Percentiles rank a stretch among this genome's conserved stretches.
Evolutionary conservation across 2,329 filamentous ascomycete genomes (phyloP).

Genomic region (Ceratocystis colombiana): DNA sequence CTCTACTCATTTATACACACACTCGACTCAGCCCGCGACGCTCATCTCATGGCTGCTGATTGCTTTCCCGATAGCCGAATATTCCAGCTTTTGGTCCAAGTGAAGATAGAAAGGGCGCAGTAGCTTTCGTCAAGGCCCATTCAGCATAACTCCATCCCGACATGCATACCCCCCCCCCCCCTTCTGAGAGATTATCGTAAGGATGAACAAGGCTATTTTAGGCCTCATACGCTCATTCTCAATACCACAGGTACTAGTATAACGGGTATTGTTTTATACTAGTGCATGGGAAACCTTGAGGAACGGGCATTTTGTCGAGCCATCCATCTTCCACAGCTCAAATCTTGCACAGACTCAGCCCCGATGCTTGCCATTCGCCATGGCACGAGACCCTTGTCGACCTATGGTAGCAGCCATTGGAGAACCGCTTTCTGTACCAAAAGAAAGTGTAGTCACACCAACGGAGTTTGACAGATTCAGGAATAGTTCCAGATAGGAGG

Average conservation of each 20-base stretch:
- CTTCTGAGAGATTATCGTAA: neutral
- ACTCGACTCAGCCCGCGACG: neutral
- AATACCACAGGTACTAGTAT: slow-evolving; percentile 1
- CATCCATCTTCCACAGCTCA: slow-evolving; percentile 6
- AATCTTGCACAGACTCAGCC: slow-evolving; percentile 16
- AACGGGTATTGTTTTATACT: neutral
- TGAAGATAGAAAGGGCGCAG: neutral
- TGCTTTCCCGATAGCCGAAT: neutral
- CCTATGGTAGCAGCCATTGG: neutral
- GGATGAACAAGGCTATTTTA: slow-evolving; percentile 12
- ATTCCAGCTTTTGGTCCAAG: neutral
- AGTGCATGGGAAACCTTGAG: neutral
- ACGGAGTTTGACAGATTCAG: slow-evolving; percentile 10
- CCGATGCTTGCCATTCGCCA: slow-evolving; percentile 11
- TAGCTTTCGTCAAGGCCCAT: neutral
- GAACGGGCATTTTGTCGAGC: slow-evolving; percentile 8
- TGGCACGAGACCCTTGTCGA: slow-evolving; percentile 8
- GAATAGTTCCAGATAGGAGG: neutral
- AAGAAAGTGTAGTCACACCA: slow-evolving; percentile 10
- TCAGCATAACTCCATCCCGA: neutral
- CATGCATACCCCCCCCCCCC: slow-evolving; percentile 6
- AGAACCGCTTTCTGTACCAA: slow-evolving; percentile 1
- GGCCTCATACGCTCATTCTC: neutral
- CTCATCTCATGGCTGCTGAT: neutral
- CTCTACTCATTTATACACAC: too few relatives aligned